These are phyloP conservation scores for Kuraishia cidri DNA, from an alignment of 805 yeast species.

Conservation along the genomic window DNA sequence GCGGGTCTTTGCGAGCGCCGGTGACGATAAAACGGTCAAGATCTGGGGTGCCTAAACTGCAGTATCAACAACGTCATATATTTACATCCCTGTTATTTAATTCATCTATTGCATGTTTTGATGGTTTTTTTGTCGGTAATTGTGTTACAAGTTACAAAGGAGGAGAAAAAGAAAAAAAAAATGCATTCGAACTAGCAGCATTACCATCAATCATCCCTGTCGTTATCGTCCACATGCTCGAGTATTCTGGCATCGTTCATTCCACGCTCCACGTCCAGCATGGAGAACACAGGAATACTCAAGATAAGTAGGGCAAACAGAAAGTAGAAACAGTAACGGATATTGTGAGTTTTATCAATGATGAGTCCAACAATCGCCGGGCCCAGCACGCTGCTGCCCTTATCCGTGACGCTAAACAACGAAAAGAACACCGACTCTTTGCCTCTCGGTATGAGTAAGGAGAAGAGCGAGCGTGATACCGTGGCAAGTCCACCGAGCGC, in stretches of 20 bases:
- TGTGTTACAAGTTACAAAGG: no score
- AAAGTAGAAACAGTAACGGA: constrained; percentile 64
- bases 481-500: constrained; percentile 70
- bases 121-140: no score
- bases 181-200: no score
- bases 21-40: constrained; percentile 5
- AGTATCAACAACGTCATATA: no score
- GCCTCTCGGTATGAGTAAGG: constrained; percentile 65
- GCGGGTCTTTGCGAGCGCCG: constrained; percentile 4
- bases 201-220: constrained; percentile 1
- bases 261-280: constrained; percentile 56
- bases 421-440: constrained; percentile 72
- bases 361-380: constrained; percentile 67
- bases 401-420: constrained; percentile 68
- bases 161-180: no score
- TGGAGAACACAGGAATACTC: constrained; percentile 46
- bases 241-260: constrained; percentile 11
- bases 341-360: constrained; percentile 65
- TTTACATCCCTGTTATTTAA: no score
- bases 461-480: constrained; percentile 57
- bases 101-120: no score
- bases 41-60: constrained; percentile 4
- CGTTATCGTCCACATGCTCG: constrained; percentile 1
- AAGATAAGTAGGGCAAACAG: constrained; percentile 41
- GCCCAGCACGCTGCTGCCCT: constrained; percentile 70